phyloP scores from a whole-genome alignment of 140 eudicot species.

The Flaveria floridana region DNA sequence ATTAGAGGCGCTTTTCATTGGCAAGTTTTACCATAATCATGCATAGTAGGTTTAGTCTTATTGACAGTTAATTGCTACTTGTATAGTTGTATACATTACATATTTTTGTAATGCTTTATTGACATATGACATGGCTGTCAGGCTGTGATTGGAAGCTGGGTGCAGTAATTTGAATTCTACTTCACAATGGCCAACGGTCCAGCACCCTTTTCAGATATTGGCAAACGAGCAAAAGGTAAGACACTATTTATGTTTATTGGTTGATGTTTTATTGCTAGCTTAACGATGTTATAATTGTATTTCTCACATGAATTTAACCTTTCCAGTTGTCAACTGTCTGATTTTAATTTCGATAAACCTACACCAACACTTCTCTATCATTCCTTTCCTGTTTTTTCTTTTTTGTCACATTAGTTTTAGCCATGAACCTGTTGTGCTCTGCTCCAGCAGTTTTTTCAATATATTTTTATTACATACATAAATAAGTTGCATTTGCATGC shows the following conservation, averaged over 20 bases:
- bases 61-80: constrained; percentile 25
- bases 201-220: constrained; percentile 77
- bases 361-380: background rate
- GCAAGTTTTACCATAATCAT: constrained; percentile 1
- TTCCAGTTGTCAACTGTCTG: background rate
- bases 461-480: background rate
- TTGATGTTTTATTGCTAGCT: background rate
- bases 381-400: background rate
- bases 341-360: background rate
- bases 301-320: background rate
- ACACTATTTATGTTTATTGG: background rate
- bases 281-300: background rate
- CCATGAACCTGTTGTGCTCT: background rate
- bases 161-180: constrained; percentile 22
- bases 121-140: constrained; percentile 25
- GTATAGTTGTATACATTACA: constrained; percentile 2
- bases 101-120: constrained; percentile 1
- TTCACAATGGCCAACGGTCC: constrained; percentile 64
- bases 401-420: background rate
- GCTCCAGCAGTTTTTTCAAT: background rate
- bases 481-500: constrained; percentile 15
- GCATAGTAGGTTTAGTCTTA: background rate
- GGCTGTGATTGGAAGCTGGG: constrained; percentile 41
- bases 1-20: background rate
- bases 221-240: constrained; percentile 80